phyloP scores from a whole-genome alignment of 495 filamentous ascomycete species.

The Hypoxylon cercidicola region DNA sequence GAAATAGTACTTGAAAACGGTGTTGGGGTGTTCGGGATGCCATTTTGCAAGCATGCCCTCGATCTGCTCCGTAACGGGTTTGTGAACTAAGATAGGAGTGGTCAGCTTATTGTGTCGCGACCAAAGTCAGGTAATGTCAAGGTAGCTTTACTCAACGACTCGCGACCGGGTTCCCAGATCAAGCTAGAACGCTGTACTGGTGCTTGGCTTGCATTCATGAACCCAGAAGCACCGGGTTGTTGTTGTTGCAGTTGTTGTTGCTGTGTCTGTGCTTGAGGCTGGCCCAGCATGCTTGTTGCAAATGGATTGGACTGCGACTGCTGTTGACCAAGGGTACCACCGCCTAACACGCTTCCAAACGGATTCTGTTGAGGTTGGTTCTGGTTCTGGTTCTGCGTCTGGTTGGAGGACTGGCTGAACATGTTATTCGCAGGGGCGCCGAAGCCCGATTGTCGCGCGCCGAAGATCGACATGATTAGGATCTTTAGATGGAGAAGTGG shows the following conservation, averaged over 20 bases:
- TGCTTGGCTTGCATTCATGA: constrained; percentile 50
- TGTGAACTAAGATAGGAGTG: constrained; percentile 59
- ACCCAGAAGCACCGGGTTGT: constrained; percentile 36
- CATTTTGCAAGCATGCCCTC: constrained; percentile 82
- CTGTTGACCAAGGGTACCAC: constrained; percentile 23
- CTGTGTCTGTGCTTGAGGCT: constrained; percentile 34
- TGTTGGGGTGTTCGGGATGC: constrained; percentile 74
- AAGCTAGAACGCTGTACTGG: constrained; percentile 51
- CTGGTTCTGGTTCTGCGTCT: constrained; percentile 35
- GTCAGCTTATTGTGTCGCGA: constrained; percentile 21
- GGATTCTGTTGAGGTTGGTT: constrained; percentile 29
- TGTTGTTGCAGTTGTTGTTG: constrained; percentile 42
- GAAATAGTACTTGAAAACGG: constrained; percentile 88
- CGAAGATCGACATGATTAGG: constrained; percentile 41
- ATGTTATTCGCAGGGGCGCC: constrained; percentile 25
- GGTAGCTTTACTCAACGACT: constrained; percentile 52
- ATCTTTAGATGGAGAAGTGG: background rate
- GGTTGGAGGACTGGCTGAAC: constrained; percentile 35
- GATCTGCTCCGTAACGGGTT: constrained; percentile 87
- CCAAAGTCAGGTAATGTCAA: no score
- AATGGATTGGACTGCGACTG: constrained; percentile 23
- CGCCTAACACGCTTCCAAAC: constrained; percentile 34
- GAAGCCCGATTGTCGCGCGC: constrained; percentile 38
- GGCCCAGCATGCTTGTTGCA: constrained; percentile 43
- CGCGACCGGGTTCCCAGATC: constrained; percentile 61